Conservation (phyloP, 169 alveolate genomes). For the Haemoproteus tartakovskyi region DNA sequence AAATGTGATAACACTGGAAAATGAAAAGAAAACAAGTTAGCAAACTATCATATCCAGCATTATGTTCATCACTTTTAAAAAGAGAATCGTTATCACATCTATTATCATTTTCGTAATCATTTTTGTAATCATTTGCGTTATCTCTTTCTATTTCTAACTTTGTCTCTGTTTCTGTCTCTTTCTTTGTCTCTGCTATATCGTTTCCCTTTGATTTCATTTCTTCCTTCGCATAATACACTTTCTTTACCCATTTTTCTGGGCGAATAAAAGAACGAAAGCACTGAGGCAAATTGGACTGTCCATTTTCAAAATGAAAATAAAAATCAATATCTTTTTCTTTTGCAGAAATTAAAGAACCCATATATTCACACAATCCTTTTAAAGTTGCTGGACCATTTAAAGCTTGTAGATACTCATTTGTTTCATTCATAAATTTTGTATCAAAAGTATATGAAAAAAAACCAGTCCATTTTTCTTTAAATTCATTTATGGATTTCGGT, state of each 20-base stretch:
- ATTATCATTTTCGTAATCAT: not conserved
- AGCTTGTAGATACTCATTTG: conserved; percentile 76
- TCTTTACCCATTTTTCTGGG: not conserved
- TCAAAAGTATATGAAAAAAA: conserved; percentile 79
- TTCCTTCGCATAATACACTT: not conserved
- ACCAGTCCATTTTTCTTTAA: conserved; percentile 80
- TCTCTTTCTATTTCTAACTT: too few relatives aligned
- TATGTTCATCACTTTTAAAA: conserved; percentile 71
- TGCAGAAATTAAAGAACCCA: conserved; percentile 58
- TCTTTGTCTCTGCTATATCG: not conserved
- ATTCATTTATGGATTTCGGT: conserved; percentile 77
- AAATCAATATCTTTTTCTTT: conserved; percentile 40
- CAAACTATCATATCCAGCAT: conserved; percentile 87
- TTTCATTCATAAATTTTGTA: conserved; percentile 81
- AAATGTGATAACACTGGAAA: conserved; percentile 71
- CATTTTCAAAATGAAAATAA: conserved; percentile 41
- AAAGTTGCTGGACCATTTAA: conserved; percentile 79
- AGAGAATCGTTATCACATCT: not conserved
- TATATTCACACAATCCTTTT: conserved; percentile 73
- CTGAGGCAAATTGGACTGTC: conserved; percentile 31
- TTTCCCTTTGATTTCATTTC: not conserved
- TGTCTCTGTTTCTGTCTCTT: too few relatives aligned
- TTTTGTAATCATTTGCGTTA: not conserved
- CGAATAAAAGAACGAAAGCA: conserved; percentile 34
- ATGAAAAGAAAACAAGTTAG: conserved; percentile 83